Conservation (phyloP, 1,139 yeast genomes). For the Yamadazyma diospyri region DNA sequence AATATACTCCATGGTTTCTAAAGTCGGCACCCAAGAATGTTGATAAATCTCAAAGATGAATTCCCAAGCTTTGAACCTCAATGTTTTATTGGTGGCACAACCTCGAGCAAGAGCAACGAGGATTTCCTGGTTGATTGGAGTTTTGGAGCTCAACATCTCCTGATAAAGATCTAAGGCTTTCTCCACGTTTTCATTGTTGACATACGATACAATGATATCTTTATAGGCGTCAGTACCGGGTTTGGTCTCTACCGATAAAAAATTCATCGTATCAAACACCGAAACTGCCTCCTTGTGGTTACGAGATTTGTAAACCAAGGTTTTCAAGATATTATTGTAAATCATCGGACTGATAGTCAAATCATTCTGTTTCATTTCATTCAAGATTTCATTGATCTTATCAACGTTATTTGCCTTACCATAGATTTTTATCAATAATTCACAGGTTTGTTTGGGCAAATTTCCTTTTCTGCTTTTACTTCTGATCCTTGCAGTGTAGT, state of each 20-base stretch:
- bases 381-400: slow-evolving; percentile 34
- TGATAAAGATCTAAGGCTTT: slow-evolving; percentile 72
- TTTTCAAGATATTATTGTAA: slow-evolving; percentile 62
- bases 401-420: slow-evolving; percentile 32
- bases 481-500: slow-evolving; percentile 18
- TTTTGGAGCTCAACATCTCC: slow-evolving; percentile 50
- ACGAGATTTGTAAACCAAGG: slow-evolving; percentile 54
- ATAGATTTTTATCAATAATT: slow-evolving; percentile 38
- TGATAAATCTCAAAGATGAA: slow-evolving; percentile 66
- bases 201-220: slow-evolving; percentile 64
- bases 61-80: slow-evolving; percentile 68
- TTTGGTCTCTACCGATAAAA: slow-evolving; percentile 56
- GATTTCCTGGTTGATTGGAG: slow-evolving; percentile 42
- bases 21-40: slow-evolving; percentile 45
- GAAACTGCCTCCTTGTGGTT: slow-evolving; percentile 64
- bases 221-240: slow-evolving; percentile 72
- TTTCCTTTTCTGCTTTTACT: slow-evolving; percentile 14
- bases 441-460: slow-evolving; percentile 26
- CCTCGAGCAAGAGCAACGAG: slow-evolving; percentile 69
- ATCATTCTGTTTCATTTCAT: slow-evolving; percentile 47
- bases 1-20: slow-evolving; percentile 62
- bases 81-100: slow-evolving; percentile 53
- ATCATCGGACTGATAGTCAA: slow-evolving; percentile 55
- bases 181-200: slow-evolving; percentile 60
- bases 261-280: slow-evolving; percentile 83